A percentile compares a stretch with the other conserved stretches of the same genome.
These are phyloP conservation scores for Phaeoacremonium minimum DNA, from an alignment of 2,329 filamentous ascomycete genomes.

Conservation along the genomic window DNA sequence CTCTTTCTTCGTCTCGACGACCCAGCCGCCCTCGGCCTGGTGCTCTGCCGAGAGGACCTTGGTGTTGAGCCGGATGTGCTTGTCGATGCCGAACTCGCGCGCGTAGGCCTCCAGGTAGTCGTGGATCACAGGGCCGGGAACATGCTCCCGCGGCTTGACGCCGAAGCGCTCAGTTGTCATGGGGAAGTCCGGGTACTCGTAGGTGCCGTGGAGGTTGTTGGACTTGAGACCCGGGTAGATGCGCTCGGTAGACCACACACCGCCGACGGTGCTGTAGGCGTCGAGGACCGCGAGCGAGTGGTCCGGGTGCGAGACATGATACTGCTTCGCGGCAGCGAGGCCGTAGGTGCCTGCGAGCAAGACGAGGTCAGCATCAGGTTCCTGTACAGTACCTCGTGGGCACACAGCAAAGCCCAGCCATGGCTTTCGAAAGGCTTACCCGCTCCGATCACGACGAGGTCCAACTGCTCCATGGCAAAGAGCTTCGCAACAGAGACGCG, in stretches of 20 bases:
- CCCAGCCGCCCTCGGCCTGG: conserved; percentile 34
- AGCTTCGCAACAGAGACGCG: too few species aligned
- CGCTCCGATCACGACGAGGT: conserved; percentile 46
- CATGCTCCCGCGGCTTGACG: conserved; percentile 38
- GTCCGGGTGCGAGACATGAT: conserved; percentile 52
- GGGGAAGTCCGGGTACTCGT: conserved; percentile 70
- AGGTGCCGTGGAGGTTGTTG: conserved; percentile 72
- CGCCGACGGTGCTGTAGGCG: conserved; percentile 52
- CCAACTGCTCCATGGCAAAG: conserved; percentile 42
- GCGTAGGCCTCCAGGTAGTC: conserved; percentile 42
- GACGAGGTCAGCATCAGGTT: too few species aligned
- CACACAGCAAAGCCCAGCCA: conserved; percentile 4
- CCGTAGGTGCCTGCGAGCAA: too few species aligned
- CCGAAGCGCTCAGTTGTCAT: conserved; percentile 54
- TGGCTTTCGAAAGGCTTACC: conserved; percentile 32
- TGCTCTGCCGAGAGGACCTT: conserved; percentile 39
- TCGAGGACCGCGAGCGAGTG: conserved; percentile 56
- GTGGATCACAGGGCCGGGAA: conserved; percentile 40
- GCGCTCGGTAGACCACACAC: conserved; percentile 64
- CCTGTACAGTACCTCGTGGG: too few species aligned
- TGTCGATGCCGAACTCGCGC: conserved; percentile 32
- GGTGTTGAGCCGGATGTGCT: conserved; percentile 32
- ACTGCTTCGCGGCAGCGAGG: conserved; percentile 57
- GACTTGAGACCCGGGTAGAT: conserved; percentile 66
- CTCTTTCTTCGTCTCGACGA: conserved; percentile 16